These are phyloP conservation scores for Aspergillus intermedius DNA, from an alignment of 2,329 filamentous ascomycete genomes.

Conservation along the genomic window DNA sequence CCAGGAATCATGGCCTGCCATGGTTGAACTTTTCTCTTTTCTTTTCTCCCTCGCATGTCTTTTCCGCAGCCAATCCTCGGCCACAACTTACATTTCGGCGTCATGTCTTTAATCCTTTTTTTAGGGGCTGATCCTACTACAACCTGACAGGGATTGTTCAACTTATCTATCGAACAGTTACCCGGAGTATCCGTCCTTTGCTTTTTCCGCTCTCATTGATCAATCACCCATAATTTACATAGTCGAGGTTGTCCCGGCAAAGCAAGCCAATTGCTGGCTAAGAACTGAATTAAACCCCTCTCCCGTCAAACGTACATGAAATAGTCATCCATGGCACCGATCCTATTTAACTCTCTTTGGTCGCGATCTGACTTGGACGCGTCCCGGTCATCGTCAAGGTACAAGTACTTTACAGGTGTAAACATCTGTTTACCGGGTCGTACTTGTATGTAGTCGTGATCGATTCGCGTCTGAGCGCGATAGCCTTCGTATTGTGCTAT, in stretches of 20 bases:
- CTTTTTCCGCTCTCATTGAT: neutral
- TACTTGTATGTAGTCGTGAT: neutral
- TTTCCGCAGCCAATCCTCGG: neutral
- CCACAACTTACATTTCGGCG: neutral
- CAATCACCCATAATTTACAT: neutral
- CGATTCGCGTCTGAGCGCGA: neutral
- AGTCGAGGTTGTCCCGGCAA: neutral
- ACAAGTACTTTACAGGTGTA: no score
- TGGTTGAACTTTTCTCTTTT: neutral
- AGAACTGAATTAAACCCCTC: neutral
- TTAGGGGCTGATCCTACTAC: neutral
- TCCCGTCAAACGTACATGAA: neutral
- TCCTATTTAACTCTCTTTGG: neutral
- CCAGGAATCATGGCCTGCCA: neutral
- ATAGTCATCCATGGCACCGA: neutral
- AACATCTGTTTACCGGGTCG: no score
- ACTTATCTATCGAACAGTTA: neutral
- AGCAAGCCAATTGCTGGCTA: neutral
- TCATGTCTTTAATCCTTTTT: neutral
- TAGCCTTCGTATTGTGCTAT: neutral
- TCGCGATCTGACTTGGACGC: neutral
- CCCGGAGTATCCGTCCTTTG: neutral
- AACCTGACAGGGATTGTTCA: neutral
- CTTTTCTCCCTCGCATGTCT: neutral
- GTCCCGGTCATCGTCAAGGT: neutral